Percentiles rank a stretch among this genome's conserved stretches.
Evolutionary conservation across 2,329 filamentous ascomycete species (phyloP).

Genomic region (Aspergillus hiratsukae): DNA sequence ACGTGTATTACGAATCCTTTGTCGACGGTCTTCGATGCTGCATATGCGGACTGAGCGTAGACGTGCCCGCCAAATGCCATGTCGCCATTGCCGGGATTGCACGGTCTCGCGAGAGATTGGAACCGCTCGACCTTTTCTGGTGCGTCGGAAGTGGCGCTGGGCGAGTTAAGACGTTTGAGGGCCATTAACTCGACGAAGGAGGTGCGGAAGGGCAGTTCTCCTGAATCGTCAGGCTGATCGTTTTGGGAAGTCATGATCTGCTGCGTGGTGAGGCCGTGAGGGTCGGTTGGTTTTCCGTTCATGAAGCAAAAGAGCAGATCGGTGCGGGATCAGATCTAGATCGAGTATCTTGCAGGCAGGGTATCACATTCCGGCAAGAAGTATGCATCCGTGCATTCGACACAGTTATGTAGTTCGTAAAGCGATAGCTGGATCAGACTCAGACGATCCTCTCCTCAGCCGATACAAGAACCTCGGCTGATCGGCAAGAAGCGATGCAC

Average conservation of each 20-base stretch:
- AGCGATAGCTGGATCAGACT: background rate
- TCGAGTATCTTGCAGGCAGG: background rate
- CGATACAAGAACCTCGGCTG: constrained; percentile 2
- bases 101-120: constrained; percentile 29
- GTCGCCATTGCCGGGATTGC: constrained; percentile 39
- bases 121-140: constrained; percentile 29
- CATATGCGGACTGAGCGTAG: constrained; percentile 55
- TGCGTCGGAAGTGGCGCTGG: constrained; percentile 7
- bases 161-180: constrained; percentile 22
- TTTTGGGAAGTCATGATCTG: constrained; percentile 16
- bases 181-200: constrained; percentile 31
- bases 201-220: constrained; percentile 11
- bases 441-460: background rate
- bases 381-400: background rate
- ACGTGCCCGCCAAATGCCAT: constrained; percentile 54
- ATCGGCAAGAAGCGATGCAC: background rate
- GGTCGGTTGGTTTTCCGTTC: background rate
- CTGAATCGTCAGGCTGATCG: constrained; percentile 2
- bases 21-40: constrained; percentile 51
- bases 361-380: background rate
- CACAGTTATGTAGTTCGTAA: background rate
- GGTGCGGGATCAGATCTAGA: too few species aligned
- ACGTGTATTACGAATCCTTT: constrained; percentile 51
- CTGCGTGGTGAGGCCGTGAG: background rate
- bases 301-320: background rate